Percentiles rank a stretch among this genome's conserved stretches.
These are phyloP conservation scores for Microdochium paspali DNA, from an alignment of 2,329 filamentous ascomycete genomes.

Conservation along the genomic window DNA sequence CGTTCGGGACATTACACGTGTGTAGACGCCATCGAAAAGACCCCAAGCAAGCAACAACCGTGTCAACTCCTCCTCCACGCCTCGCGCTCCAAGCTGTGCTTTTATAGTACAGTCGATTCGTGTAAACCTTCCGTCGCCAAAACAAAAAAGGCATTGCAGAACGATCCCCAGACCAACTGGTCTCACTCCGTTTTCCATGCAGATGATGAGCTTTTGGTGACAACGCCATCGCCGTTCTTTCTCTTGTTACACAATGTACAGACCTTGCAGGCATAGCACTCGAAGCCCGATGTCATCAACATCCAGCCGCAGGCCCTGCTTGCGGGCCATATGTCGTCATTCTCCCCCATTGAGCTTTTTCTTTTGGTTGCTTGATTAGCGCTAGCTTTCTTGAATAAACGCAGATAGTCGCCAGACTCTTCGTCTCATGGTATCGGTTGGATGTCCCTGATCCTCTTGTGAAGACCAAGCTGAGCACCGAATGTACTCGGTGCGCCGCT, in stretches of 20 bases:
- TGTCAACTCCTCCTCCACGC: background rate
- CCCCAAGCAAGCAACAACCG: too few relatives aligned
- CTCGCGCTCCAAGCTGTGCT: background rate
- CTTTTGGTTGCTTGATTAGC: background rate
- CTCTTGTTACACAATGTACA: background rate
- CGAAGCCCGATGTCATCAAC: background rate
- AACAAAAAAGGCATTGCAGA: background rate
- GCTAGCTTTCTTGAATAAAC: too few relatives aligned
- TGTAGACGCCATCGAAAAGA: too few relatives aligned
- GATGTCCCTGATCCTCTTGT: background rate
- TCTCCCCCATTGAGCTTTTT: too few relatives aligned
- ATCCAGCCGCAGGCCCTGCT: background rate
- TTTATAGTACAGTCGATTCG: background rate
- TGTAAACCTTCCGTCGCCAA: background rate
- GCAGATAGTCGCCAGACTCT: too few relatives aligned
- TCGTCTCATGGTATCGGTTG: too few relatives aligned
- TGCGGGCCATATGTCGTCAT: background rate
- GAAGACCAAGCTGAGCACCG: background rate
- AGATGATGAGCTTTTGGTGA: background rate
- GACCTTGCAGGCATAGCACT: background rate
- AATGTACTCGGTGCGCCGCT: background rate
- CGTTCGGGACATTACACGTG: too few relatives aligned
- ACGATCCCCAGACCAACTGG: background rate
- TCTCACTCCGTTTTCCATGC: slow-evolving; percentile 1
- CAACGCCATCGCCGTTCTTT: background rate